A percentile compares a stretch with the other conserved stretches of the same genome.
Conservation (phyloP, 805 yeast genomes). For the Candida mattraensis region DNA sequence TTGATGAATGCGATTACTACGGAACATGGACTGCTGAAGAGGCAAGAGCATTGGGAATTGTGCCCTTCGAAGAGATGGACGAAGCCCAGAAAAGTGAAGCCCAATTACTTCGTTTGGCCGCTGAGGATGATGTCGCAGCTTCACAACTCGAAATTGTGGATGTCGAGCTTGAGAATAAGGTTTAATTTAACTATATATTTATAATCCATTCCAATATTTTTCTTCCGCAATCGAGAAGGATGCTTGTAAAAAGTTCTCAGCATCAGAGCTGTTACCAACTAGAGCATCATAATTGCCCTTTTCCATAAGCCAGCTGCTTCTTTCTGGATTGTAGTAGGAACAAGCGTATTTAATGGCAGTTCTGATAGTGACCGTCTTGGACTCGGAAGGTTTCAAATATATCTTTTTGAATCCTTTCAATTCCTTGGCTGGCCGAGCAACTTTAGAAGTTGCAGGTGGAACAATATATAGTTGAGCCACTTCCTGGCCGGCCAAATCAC, state of each 20-base stretch:
- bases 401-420: constrained; percentile 56
- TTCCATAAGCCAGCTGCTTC: constrained; percentile 49
- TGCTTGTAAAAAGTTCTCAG: not conserved
- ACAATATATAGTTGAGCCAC: constrained; percentile 52
- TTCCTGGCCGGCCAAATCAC: constrained; percentile 48
- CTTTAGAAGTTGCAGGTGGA: constrained; percentile 30
- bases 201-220: not conserved
- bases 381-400: constrained; percentile 41
- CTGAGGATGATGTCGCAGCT: too few species aligned
- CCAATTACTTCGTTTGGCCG: too few species aligned
- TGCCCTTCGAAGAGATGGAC: too few species aligned
- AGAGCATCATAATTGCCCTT: constrained; percentile 32
- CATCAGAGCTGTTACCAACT: constrained; percentile 6
- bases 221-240: not conserved
- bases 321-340: constrained; percentile 51
- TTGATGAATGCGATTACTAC: constrained; percentile 1
- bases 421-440: constrained; percentile 56
- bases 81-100: too few species aligned
- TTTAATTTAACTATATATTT: not conserved
- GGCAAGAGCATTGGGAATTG: constrained; percentile 1
- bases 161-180: too few species aligned
- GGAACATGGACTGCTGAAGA: constrained; percentile 2
- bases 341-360: constrained; percentile 47
- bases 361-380: constrained; percentile 36
- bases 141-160: too few species aligned